These are phyloP conservation scores for Russula abietina DNA, from an alignment of 768 basidiomycete species.

Conservation along the genomic window DNA sequence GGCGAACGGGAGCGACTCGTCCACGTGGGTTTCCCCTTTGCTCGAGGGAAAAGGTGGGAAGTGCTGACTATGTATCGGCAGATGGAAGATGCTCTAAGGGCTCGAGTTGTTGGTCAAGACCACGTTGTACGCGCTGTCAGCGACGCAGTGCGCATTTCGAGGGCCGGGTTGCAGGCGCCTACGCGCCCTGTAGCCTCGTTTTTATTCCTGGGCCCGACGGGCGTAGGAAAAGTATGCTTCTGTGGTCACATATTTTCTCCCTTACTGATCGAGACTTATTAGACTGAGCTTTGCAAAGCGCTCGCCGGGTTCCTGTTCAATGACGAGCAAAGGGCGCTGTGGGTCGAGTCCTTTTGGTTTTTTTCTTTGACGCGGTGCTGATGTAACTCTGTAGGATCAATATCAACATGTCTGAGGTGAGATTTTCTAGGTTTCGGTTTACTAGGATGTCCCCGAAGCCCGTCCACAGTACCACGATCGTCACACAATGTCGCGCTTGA, in stretches of 20 bases:
- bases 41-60: not conserved
- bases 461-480: conserved; percentile 73
- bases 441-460: conserved; percentile 6
- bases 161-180: conserved; percentile 84
- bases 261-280: conserved; percentile 3
- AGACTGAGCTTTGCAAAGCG: conserved; percentile 88
- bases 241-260: not conserved
- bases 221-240: conserved; percentile 65
- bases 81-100: conserved; percentile 80
- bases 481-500: conserved; percentile 83
- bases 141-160: conserved; percentile 88
- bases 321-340: conserved; percentile 82
- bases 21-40: conserved; percentile 50
- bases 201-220: conserved; percentile 84
- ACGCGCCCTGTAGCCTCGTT: conserved; percentile 89
- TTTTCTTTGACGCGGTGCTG: conserved; percentile 1
- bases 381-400: conserved; percentile 52
- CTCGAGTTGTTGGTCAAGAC: conserved; percentile 85
- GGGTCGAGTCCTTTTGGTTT: conserved; percentile 27
- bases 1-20: conserved; percentile 88
- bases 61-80: conserved; percentile 29
- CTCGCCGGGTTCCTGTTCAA: conserved; percentile 87
- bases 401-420: conserved; percentile 88
- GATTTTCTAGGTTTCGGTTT: not conserved
- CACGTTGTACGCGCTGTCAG: conserved; percentile 81